phyloP scores from a whole-genome alignment of 164 flowering plant species.

The Chloranthus sessilifolius region DNA sequence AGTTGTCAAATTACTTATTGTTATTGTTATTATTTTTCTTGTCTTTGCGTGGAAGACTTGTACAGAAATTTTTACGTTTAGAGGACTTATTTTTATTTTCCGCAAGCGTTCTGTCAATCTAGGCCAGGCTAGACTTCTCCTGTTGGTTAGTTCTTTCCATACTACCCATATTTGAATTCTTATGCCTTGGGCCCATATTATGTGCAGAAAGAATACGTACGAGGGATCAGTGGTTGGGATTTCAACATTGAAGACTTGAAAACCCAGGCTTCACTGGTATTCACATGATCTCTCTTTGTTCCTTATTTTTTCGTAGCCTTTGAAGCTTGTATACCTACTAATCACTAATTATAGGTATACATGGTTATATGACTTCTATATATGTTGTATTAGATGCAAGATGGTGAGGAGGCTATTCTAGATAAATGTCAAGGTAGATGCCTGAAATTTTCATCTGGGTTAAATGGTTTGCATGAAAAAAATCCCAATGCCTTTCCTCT shows the following conservation, averaged over 20 bases:
- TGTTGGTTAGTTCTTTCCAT: too few relatives aligned
- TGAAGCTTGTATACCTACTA: not conserved
- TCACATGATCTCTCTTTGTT: not conserved
- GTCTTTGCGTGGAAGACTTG: too few relatives aligned
- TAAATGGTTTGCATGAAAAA: conserved; percentile 24
- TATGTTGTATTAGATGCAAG: conserved; percentile 54
- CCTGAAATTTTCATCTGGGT: conserved; percentile 27
- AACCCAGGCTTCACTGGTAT: conserved; percentile 89
- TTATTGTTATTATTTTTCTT: too few relatives aligned
- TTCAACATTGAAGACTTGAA: conserved; percentile 89
- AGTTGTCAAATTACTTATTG: too few relatives aligned
- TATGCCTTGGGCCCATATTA: too few relatives aligned
- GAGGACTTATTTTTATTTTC: too few relatives aligned
- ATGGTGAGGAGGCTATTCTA: conserved; percentile 46
- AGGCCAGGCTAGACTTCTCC: too few relatives aligned
- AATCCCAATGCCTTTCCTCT: conserved; percentile 15
- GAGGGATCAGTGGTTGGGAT: conserved; percentile 96
- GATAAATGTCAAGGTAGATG: conserved; percentile 38
- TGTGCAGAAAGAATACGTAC: conserved; percentile 92
- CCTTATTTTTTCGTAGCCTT: too few relatives aligned
- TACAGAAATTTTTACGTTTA: too few relatives aligned
- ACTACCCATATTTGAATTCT: too few relatives aligned
- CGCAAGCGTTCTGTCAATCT: too few relatives aligned
- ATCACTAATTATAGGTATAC: not conserved
- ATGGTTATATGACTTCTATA: conserved; percentile 4